Evolutionary conservation across 345 rosid species (phyloP).

Genomic region (Salix viminalis): DNA sequence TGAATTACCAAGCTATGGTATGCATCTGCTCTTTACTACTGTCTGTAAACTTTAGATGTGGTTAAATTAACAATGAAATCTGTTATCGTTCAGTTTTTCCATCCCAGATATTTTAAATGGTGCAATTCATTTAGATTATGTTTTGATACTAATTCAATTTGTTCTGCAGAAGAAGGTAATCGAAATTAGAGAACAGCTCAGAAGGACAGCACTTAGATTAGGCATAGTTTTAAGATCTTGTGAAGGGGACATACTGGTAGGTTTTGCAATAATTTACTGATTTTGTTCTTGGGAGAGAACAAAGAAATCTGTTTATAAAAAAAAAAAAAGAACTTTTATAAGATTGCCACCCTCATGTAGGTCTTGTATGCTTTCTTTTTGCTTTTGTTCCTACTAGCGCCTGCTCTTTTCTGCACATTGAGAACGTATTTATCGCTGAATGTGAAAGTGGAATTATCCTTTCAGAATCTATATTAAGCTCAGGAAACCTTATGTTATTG

Average conservation of each 20-base stretch:
- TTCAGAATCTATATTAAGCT: neutral
- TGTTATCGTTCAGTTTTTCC: slow-evolving; percentile 4
- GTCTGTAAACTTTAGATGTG: slow-evolving; percentile 2
- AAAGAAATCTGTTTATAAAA: too few species aligned
- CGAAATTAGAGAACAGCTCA: slow-evolving; percentile 78
- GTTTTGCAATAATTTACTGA: neutral
- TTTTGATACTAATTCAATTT: slow-evolving; percentile 3
- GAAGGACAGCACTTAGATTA: slow-evolving; percentile 65
- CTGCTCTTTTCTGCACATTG: too few species aligned
- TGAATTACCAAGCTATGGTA: slow-evolving; percentile 90
- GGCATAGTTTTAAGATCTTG: slow-evolving; percentile 78
- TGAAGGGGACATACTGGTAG: slow-evolving; percentile 61
- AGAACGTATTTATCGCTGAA: neutral
- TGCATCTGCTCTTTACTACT: slow-evolving; percentile 11
- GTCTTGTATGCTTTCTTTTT: neutral
- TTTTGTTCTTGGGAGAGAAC: too few species aligned
- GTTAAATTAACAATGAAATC: neutral
- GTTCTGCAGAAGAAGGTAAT: slow-evolving; percentile 62
- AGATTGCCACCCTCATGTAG: too few species aligned
- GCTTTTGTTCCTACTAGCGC: too few species aligned
- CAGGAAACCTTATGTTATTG: neutral
- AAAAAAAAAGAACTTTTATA: too few species aligned
- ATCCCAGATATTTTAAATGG: neutral
- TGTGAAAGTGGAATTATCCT: neutral
- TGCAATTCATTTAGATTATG: neutral